Conservation (phyloP, 2,329 filamentous ascomycete genomes). For the Penicillium sp. region DNA sequence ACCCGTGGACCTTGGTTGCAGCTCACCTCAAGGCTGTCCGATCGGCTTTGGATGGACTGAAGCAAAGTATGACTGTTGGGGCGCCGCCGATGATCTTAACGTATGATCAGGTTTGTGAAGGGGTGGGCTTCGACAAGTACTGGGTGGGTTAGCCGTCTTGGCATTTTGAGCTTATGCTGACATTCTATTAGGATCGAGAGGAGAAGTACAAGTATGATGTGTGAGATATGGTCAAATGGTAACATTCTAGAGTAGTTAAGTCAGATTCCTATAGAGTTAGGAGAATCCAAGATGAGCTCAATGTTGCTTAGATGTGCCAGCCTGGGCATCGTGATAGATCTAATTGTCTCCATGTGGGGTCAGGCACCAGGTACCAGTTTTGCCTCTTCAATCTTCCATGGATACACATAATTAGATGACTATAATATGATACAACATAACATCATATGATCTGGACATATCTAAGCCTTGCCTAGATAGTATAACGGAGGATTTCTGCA, state of each 20-base stretch:
- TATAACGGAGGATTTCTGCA: background rate
- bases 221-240: background rate
- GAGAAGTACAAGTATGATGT: slow-evolving; percentile 21
- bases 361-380: background rate
- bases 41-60: slow-evolving; percentile 37
- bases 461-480: no score
- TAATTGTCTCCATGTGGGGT: background rate
- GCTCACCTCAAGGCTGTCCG: slow-evolving; percentile 42
- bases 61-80: slow-evolving; percentile 44
- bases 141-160: slow-evolving; percentile 29
- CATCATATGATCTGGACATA: no score
- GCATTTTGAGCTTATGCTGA: background rate
- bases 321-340: no score
- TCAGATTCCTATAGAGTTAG: no score
- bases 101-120: slow-evolving; percentile 47
- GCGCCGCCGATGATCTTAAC: slow-evolving; percentile 47
- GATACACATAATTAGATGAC: no score
- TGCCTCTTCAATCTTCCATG: background rate
- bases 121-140: slow-evolving; percentile 49
- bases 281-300: no score
- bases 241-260: no score
- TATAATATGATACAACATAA: no score
- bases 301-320: no score
- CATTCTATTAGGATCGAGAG: slow-evolving; percentile 38
- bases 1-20: slow-evolving; percentile 49